phyloP scores from a whole-genome alignment of 345 rosid genomes.

The Populus euphratica region DNA sequence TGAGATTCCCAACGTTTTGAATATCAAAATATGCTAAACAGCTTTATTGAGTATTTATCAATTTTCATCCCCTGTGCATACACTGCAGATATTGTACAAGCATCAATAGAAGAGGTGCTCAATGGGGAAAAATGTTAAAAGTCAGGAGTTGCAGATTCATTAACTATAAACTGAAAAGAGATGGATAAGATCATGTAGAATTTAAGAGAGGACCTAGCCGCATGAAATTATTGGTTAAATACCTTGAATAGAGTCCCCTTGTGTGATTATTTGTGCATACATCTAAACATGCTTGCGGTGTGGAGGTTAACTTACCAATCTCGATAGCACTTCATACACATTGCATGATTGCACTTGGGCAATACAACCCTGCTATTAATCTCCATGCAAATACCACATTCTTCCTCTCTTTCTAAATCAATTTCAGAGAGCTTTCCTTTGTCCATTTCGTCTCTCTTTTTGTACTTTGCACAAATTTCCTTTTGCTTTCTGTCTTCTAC shows the following conservation, averaged over 20 bases:
- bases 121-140: no score
- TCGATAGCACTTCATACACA: conserved; percentile 28
- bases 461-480: conserved; percentile 15
- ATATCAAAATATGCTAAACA: not conserved
- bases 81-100: not conserved
- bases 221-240: not conserved
- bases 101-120: not conserved
- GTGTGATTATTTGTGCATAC: not conserved
- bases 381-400: conserved; percentile 33
- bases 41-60: not conserved
- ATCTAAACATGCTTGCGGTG: not conserved
- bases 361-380: conserved; percentile 20
- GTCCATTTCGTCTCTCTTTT: conserved; percentile 17
- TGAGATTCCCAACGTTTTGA: not conserved
- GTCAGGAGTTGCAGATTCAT: no score
- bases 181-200: no score
- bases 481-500: conserved; percentile 22
- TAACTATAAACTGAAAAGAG: no score
- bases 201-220: not conserved
- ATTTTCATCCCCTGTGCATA: not conserved
- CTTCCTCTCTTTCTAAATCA: conserved; percentile 25
- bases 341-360: conserved; percentile 24
- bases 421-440: conserved; percentile 17
- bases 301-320: conserved; percentile 11
- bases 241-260: not conserved